A percentile compares a stretch with the other conserved stretches of the same genome.
phyloP scores from a whole-genome alignment of 2,329 filamentous ascomycete genomes.

The Aureobasidium sp. region DNA sequence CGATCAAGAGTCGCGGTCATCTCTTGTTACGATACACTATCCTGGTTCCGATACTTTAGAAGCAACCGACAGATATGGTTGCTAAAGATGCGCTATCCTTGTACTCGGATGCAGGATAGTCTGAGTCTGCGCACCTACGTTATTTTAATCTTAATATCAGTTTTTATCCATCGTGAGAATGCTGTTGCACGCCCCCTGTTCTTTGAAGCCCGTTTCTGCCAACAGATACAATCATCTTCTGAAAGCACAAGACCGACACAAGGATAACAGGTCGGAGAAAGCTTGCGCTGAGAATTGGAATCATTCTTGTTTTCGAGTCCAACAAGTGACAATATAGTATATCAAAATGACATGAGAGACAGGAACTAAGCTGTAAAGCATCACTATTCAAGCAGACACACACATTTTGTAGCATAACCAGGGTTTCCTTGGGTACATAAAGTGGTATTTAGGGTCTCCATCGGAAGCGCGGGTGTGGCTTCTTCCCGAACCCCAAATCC shows the following conservation, averaged over 20 bases:
- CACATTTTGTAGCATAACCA: neutral
- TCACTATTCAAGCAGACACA: neutral
- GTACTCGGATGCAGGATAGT: neutral
- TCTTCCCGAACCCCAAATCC: neutral
- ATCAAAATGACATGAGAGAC: too few relatives aligned
- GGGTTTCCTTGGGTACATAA: neutral
- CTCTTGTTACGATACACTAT: neutral
- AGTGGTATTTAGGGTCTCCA: neutral
- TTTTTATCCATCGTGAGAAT: neutral
- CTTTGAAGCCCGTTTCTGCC: neutral
- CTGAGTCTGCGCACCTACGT: neutral
- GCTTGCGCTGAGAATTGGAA: neutral
- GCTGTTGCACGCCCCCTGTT: neutral
- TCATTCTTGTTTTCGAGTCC: neutral
- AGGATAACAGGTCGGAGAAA: neutral
- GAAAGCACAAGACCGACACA: neutral
- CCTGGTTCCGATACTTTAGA: neutral
- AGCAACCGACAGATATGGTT: neutral
- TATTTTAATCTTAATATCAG: neutral
- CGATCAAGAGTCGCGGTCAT: neutral
- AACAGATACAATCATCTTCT: neutral
- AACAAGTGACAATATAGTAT: neutral
- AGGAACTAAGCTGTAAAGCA: neutral
- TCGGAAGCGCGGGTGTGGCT: slow-evolving; percentile 6
- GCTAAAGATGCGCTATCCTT: neutral